These are phyloP conservation scores for Tricholoma sp. DNA, from an alignment of 768 basidiomycete species.

Conservation along the genomic window DNA sequence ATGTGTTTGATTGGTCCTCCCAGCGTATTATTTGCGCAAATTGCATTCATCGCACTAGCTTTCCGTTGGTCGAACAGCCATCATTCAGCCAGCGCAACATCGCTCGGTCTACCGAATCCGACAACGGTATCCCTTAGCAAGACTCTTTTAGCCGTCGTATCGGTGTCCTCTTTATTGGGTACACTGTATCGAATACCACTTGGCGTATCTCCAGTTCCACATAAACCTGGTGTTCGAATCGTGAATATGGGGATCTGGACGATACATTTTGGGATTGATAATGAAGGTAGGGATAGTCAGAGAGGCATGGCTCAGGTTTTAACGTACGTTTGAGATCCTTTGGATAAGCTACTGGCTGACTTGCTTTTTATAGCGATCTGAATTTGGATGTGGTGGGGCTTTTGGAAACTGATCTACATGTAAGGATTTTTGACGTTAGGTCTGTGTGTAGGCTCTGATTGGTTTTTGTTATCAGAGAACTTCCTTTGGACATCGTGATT, in stretches of 20 bases:
- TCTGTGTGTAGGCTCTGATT: not conserved
- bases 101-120: not conserved
- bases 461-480: slow-evolving; percentile 25
- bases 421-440: slow-evolving; percentile 30
- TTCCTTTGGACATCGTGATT: slow-evolving; percentile 76
- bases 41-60: slow-evolving; percentile 42
- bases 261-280: slow-evolving; percentile 82
- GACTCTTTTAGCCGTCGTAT: slow-evolving; percentile 31
- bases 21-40: slow-evolving; percentile 53
- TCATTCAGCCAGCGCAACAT: not conserved
- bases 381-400: slow-evolving; percentile 82
- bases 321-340: slow-evolving; percentile 19
- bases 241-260: slow-evolving; percentile 88
- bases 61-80: slow-evolving; percentile 34
- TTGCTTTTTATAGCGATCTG: slow-evolving; percentile 52
- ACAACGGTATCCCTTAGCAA: slow-evolving; percentile 9
- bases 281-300: slow-evolving; percentile 71
- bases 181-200: slow-evolving; percentile 52
- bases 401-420: slow-evolving; percentile 82
- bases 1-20: not conserved
- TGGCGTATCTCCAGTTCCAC: slow-evolving; percentile 42
- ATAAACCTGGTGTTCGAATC: slow-evolving; percentile 59
- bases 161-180: slow-evolving; percentile 44
- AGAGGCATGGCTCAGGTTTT: slow-evolving; percentile 53
- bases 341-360: not conserved